Percentiles rank a stretch among this genome's conserved stretches.
Conservation (phyloP, 495 filamentous ascomycete species). For the Xylaria intraflava region DNA sequence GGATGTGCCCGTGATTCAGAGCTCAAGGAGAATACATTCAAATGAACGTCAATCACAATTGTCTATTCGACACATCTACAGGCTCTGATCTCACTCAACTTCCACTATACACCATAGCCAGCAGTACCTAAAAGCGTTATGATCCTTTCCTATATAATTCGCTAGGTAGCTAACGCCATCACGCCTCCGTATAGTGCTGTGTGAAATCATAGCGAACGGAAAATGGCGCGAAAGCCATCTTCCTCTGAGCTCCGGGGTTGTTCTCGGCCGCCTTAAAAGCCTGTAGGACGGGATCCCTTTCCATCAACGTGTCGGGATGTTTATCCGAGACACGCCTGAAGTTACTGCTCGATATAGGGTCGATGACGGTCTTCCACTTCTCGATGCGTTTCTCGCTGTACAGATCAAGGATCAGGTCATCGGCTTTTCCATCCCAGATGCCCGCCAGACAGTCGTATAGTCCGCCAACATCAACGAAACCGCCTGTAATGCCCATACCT, state of each 20-base stretch:
- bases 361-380: slow-evolving; percentile 50
- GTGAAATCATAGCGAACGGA: slow-evolving; percentile 38
- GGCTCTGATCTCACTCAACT: background rate
- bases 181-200: slow-evolving; percentile 32
- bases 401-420: slow-evolving; percentile 50
- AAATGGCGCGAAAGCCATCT: slow-evolving; percentile 25
- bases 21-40: background rate
- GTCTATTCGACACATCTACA: background rate
- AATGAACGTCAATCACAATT: background rate
- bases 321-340: slow-evolving; percentile 35
- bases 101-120: background rate
- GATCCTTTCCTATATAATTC: background rate
- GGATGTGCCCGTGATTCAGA: no score
- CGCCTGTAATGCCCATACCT: slow-evolving; percentile 55
- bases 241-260: slow-evolving; percentile 22
- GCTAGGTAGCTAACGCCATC: background rate
- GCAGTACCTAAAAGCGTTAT: background rate
- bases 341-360: slow-evolving; percentile 51
- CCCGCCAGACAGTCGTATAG: slow-evolving; percentile 53
- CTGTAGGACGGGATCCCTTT: slow-evolving; percentile 36
- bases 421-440: slow-evolving; percentile 47
- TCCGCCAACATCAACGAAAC: slow-evolving; percentile 53
- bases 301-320: slow-evolving; percentile 29
- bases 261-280: slow-evolving; percentile 29
- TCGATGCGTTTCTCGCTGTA: slow-evolving; percentile 51